These are phyloP conservation scores for Orbilia brochopaga DNA, from an alignment of 2,329 filamentous ascomycete species.

Conservation along the genomic window DNA sequence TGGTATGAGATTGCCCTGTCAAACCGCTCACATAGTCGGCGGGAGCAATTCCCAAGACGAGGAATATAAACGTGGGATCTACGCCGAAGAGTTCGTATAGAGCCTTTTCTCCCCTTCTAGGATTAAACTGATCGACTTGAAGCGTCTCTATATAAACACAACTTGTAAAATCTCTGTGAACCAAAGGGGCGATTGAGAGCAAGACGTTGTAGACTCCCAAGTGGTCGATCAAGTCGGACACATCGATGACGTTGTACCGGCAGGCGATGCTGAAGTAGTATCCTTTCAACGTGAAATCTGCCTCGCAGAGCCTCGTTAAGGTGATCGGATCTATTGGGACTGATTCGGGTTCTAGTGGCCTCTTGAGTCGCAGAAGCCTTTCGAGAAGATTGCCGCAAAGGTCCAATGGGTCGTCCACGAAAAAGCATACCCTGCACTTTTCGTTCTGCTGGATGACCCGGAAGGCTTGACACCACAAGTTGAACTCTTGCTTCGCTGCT, in stretches of 20 bases:
- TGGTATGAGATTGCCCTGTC: slow-evolving; percentile 29
- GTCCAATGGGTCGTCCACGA: slow-evolving; percentile 38
- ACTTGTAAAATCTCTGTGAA: slow-evolving; percentile 60
- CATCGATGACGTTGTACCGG: slow-evolving; percentile 66
- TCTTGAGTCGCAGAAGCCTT: background rate
- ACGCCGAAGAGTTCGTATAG: slow-evolving; percentile 61
- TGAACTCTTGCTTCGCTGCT: slow-evolving; percentile 23
- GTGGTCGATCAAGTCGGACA: slow-evolving; percentile 61
- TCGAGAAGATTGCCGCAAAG: slow-evolving; percentile 15
- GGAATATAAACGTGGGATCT: slow-evolving; percentile 61
- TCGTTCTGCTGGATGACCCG: background rate
- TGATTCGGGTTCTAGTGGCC: background rate
- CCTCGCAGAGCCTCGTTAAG: too few species aligned
- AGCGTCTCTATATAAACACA: slow-evolving; percentile 63
- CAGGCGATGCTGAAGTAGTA: slow-evolving; percentile 55
- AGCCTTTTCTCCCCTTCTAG: slow-evolving; percentile 53
- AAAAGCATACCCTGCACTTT: slow-evolving; percentile 13
- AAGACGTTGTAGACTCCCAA: slow-evolving; percentile 61
- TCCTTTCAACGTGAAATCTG: slow-evolving; percentile 52
- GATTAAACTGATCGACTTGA: slow-evolving; percentile 56
- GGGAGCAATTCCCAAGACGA: slow-evolving; percentile 63
- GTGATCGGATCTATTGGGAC: too few species aligned
- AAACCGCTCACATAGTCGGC: slow-evolving; percentile 55
- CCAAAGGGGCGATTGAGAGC: slow-evolving; percentile 61
- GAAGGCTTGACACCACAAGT: slow-evolving; percentile 17